Percentiles rank a stretch among this genome's conserved stretches.
Conservation (phyloP, 768 basidiomycete genomes). For the Collybia mongolica region DNA sequence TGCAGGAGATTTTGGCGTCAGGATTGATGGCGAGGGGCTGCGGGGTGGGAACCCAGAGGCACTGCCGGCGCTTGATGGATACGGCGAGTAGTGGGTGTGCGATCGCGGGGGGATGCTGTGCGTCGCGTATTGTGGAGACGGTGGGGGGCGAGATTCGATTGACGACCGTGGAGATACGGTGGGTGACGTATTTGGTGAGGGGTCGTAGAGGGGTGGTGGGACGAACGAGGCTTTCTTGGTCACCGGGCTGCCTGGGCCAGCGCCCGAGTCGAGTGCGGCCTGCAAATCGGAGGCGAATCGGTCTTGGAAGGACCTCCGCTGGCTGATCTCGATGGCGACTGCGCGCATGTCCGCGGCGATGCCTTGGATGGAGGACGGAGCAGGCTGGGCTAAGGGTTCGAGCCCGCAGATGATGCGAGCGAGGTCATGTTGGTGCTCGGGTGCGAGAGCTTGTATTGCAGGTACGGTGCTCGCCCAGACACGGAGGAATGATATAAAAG, state of each 20-base stretch:
- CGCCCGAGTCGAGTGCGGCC: constrained; percentile 72
- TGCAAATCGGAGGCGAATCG: constrained; percentile 74
- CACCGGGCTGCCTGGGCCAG: constrained; percentile 21
- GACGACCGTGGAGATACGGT: constrained; percentile 18
- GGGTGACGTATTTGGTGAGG: constrained; percentile 21
- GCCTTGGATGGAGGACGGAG: constrained; percentile 44
- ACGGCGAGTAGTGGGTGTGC: constrained; percentile 26
- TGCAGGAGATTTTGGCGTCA: constrained; percentile 52
- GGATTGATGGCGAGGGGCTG: constrained; percentile 36
- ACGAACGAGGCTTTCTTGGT: constrained; percentile 61
- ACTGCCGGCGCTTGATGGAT: constrained; percentile 14
- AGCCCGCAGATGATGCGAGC: constrained; percentile 78
- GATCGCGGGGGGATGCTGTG: constrained; percentile 21
- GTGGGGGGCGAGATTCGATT: constrained; percentile 6
- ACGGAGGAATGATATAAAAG: constrained; percentile 65
- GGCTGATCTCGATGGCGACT: constrained; percentile 85
- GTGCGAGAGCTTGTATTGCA: constrained; percentile 56
- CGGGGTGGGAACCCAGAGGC: constrained; percentile 21
- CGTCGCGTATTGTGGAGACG: constrained; percentile 14
- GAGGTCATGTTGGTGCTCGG: constrained; percentile 77
- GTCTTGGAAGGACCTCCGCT: constrained; percentile 81
- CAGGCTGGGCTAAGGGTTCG: constrained; percentile 40
- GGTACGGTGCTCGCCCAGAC: constrained; percentile 74
- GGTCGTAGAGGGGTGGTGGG: constrained; percentile 68
- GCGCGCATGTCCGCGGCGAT: constrained; percentile 82